Percentiles rank a stretch among this genome's conserved stretches.
These are phyloP conservation scores for Eucalyptus paniculata DNA, from an alignment of 345 rosid genomes.

Conservation along the genomic window DNA sequence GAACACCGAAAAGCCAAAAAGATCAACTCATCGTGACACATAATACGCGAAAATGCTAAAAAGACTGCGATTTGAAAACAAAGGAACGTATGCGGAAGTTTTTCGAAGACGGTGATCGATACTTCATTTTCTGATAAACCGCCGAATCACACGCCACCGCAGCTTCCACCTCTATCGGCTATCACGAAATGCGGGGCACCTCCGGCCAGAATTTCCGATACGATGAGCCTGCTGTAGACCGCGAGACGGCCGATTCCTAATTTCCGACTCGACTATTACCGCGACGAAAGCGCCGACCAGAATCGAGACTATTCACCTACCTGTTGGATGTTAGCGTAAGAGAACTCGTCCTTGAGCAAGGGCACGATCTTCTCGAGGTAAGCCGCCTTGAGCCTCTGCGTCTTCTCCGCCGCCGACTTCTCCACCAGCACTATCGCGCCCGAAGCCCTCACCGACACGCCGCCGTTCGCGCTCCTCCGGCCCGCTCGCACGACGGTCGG, in stretches of 20 bases:
- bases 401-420: constrained; percentile 64
- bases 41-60: not conserved
- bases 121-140: not conserved
- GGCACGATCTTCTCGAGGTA: constrained; percentile 83
- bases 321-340: constrained; percentile 71
- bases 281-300: not conserved
- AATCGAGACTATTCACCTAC: constrained; percentile 32
- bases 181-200: not conserved
- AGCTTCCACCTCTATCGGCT: not conserved
- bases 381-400: constrained; percentile 47
- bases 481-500: constrained; percentile 16
- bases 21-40: not conserved
- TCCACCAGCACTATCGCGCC: constrained; percentile 59
- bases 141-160: not conserved
- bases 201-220: not conserved
- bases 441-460: constrained; percentile 40
- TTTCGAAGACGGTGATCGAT: not conserved
- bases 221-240: not conserved
- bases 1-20: not conserved
- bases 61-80: not conserved
- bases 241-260: not conserved
- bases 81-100: not conserved
- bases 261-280: not conserved
- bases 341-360: constrained; percentile 71
- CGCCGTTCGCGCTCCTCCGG: constrained; percentile 5